Percentiles rank a stretch among this genome's conserved stretches.
phyloP scores from a whole-genome alignment of 2,329 filamentous ascomycete species.

The Colletotrichum filicis region DNA sequence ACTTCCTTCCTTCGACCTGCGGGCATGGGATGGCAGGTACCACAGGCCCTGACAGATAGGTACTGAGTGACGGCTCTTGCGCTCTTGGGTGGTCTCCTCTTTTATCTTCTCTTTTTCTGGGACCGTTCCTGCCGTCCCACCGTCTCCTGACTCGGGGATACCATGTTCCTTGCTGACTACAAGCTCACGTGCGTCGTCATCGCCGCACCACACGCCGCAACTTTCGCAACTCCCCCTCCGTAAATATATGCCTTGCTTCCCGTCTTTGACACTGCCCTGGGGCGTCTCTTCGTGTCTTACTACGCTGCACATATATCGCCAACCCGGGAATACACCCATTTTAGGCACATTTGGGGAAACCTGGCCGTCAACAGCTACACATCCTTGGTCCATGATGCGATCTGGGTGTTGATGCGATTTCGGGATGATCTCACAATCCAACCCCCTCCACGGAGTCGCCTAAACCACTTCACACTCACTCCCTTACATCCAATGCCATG shows the following conservation, averaged over 20 bases:
- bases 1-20: not conserved
- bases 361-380: not conserved
- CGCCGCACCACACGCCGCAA: not conserved
- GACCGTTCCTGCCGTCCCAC: not conserved
- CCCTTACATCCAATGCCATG: no score
- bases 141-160: conserved; percentile 13
- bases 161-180: not conserved
- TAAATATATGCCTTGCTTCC: not conserved
- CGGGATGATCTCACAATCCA: not conserved
- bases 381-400: not conserved
- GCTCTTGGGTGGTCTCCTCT: conserved; percentile 4
- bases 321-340: not conserved
- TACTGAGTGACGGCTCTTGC: not conserved
- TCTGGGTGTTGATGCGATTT: not conserved
- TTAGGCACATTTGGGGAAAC: not conserved
- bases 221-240: not conserved
- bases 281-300: no score
- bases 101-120: conserved; percentile 10
- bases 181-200: conserved; percentile 2
- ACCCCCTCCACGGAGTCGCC: not conserved
- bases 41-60: not conserved
- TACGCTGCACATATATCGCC: not conserved
- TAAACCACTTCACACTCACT: no score
- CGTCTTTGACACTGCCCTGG: no score
- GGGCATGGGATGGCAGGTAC: conserved; percentile 4